phyloP scores from a whole-genome alignment of 306 rosid genomes.

The Pterocarpus santalinus region DNA sequence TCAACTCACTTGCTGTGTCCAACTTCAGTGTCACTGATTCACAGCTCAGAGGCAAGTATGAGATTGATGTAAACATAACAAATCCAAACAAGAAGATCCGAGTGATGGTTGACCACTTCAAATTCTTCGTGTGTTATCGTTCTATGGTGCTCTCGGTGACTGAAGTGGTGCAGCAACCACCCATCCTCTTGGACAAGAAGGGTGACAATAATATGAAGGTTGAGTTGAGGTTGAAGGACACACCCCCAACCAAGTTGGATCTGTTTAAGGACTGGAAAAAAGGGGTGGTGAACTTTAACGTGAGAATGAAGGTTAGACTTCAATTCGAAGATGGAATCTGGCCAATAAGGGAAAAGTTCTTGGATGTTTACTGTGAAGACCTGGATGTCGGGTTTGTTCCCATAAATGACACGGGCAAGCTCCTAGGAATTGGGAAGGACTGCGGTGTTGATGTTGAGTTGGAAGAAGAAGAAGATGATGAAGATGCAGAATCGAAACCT shows the following conservation, averaged over 20 bases:
- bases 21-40: constrained; percentile 22
- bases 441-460: neutral
- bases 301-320: constrained; percentile 24
- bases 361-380: constrained; percentile 29
- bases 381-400: constrained; percentile 19
- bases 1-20: constrained; percentile 37
- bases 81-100: constrained; percentile 49
- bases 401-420: constrained; percentile 22
- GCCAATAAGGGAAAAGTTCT: neutral
- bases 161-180: neutral
- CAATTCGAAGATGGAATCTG: constrained; percentile 1
- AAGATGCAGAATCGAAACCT: no score
- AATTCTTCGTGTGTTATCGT: neutral
- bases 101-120: neutral
- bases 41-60: neutral
- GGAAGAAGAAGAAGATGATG: neutral
- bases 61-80: constrained; percentile 18
- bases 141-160: neutral
- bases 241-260: neutral
- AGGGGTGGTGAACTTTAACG: constrained; percentile 27
- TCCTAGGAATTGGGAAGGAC: constrained; percentile 3
- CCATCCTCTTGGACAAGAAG: neutral
- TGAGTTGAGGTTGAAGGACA: neutral
- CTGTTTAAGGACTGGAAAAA: constrained; percentile 28
- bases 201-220: neutral